These are phyloP conservation scores for Meripilus lineatus DNA, from an alignment of 1,284 basidiomycete species.

Conservation along the genomic window DNA sequence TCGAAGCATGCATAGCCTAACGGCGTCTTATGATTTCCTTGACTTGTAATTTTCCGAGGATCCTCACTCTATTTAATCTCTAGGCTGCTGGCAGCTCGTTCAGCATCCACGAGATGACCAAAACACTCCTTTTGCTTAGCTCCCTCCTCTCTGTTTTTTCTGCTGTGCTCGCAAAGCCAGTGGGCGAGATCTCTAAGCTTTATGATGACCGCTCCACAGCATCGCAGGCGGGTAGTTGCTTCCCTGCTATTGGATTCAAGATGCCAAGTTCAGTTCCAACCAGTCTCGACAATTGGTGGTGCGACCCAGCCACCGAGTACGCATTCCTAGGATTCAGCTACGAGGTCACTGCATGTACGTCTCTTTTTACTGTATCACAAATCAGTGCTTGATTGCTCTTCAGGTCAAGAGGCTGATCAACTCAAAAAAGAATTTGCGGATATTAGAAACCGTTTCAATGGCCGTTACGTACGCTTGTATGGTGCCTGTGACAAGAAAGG, in stretches of 20 bases:
- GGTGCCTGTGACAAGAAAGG: constrained; percentile 57
- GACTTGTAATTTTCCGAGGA: background rate
- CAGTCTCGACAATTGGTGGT: constrained; percentile 49
- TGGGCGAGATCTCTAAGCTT: background rate
- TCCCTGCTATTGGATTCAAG: constrained; percentile 45
- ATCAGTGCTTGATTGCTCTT: background rate
- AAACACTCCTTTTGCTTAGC: background rate
- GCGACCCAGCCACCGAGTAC: constrained; percentile 45
- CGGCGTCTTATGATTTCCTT: background rate
- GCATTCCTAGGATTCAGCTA: constrained; percentile 64
- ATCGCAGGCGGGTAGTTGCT: constrained; percentile 23
- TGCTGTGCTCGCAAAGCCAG: no score
- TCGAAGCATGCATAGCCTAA: background rate
- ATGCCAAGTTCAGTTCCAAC: constrained; percentile 45
- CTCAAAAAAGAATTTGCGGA: constrained; percentile 58
- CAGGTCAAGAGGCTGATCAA: constrained; percentile 32
- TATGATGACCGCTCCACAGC: background rate
- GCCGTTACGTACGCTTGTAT: constrained; percentile 73
- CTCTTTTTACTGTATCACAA: background rate
- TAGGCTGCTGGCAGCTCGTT: background rate
- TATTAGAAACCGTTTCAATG: constrained; percentile 53
- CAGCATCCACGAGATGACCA: background rate
- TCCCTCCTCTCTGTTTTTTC: background rate
- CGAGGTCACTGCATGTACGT: constrained; percentile 50
- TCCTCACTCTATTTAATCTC: background rate